Conservation (phyloP, 2,329 filamentous ascomycete species). For the Myriosclerotinia duriaeana region DNA sequence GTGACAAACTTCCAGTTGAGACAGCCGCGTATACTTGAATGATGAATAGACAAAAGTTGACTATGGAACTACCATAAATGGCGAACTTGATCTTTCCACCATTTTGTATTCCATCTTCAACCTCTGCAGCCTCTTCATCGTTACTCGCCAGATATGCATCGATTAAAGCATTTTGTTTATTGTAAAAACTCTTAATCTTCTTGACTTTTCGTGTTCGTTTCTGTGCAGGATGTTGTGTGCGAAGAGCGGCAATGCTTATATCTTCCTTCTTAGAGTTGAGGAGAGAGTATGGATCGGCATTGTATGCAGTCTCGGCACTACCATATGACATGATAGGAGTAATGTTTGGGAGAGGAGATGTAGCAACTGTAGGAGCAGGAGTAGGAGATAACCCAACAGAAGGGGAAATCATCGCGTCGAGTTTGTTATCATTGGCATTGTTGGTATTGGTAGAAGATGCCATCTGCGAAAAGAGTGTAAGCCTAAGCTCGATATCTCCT, state of each 20-base stretch:
- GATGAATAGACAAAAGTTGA: conserved; percentile 74
- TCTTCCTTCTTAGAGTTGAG: conserved; percentile 38
- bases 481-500: background rate
- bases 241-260: conserved; percentile 47
- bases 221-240: conserved; percentile 48
- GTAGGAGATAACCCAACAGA: background rate
- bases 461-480: conserved; percentile 11
- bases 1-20: conserved; percentile 83
- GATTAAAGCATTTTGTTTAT: conserved; percentile 50
- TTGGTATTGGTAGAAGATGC: background rate
- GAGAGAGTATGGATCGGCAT: conserved; percentile 43
- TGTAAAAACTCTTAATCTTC: conserved; percentile 50
- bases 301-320: conserved; percentile 11
- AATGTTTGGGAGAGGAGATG: background rate
- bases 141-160: conserved; percentile 55
- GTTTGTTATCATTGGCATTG: background rate
- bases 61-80: conserved; percentile 67
- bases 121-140: conserved; percentile 54
- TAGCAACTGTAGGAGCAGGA: background rate
- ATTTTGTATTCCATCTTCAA: conserved; percentile 47
- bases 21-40: conserved; percentile 89
- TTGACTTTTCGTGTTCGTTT: conserved; percentile 40
- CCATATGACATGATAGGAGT: conserved; percentile 6
- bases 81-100: conserved; percentile 41
- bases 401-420: conserved; percentile 1